These are phyloP conservation scores for Phytophthora chlamydospora DNA, from an alignment of 352 stramenopile genomes.

Conservation along the genomic window DNA sequence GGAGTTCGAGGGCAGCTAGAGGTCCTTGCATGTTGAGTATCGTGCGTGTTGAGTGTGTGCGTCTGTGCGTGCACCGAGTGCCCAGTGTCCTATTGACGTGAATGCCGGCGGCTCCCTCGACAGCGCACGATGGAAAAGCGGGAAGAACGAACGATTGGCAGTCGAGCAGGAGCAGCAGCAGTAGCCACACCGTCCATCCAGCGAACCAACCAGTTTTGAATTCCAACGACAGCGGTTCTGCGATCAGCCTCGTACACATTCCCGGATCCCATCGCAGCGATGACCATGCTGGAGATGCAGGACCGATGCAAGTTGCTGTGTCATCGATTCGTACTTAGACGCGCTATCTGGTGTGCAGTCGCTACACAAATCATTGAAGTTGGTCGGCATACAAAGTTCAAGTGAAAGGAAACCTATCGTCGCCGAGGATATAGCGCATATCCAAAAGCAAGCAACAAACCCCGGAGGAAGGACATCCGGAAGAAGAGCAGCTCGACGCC, in stretches of 20 bases:
- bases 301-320: no score
- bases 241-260: conserved; percentile 9
- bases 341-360: no score
- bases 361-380: conserved; percentile 25
- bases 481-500: conserved; percentile 26
- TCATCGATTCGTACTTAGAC: no score
- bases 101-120: neutral
- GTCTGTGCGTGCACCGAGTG: conserved; percentile 15
- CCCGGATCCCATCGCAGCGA: no score
- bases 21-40: conserved; percentile 31
- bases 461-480: conserved; percentile 21
- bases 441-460: conserved; percentile 18
- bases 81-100: conserved; percentile 23
- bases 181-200: neutral
- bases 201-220: conserved; percentile 20
- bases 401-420: conserved; percentile 7
- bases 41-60: conserved; percentile 25
- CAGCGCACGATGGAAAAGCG: neutral
- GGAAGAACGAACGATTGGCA: neutral
- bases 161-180: neutral
- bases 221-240: conserved; percentile 23
- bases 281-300: no score
- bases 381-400: conserved; percentile 11
- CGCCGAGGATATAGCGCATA: conserved; percentile 25
- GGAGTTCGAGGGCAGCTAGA: conserved; percentile 14